A percentile compares a stretch with the other conserved stretches of the same genome.
phyloP scores from a whole-genome alignment of 768 basidiomycete genomes.

The Termitomyces sp. region DNA sequence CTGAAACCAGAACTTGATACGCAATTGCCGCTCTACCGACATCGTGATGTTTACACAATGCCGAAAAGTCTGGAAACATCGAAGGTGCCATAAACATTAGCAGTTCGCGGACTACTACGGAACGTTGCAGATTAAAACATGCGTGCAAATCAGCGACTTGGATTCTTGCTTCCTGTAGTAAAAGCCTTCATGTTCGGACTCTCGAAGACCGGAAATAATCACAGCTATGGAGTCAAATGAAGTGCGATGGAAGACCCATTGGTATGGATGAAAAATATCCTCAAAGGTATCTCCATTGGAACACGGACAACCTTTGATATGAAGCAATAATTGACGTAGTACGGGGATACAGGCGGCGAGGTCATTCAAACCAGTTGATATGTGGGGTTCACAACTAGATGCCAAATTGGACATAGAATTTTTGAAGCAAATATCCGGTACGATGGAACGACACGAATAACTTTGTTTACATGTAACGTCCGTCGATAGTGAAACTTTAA shows the following conservation, averaged over 20 bases:
- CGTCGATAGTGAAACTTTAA: not conserved
- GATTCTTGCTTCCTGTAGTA: not conserved
- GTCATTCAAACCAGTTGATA: not conserved
- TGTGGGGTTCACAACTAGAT: not conserved
- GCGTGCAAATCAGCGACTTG: not conserved
- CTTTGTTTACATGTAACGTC: not conserved
- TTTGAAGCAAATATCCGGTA: not conserved
- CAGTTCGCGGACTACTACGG: not conserved
- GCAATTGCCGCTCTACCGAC: not conserved
- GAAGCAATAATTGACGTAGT: not conserved
- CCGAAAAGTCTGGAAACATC: not conserved
- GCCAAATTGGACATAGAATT: not conserved
- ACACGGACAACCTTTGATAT: not conserved
- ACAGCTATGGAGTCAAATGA: not conserved
- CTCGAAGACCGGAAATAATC: not conserved
- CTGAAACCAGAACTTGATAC: not conserved
- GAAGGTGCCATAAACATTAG: not conserved
- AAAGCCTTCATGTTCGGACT: not conserved
- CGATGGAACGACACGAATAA: not conserved
- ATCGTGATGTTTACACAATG: not conserved
- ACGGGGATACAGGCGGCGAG: not conserved
- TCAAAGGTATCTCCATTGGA: not conserved
- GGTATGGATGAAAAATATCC: not conserved
- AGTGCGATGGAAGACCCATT: not conserved
- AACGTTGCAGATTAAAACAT: not conserved